Percentiles rank a stretch among this genome's conserved stretches.
These are phyloP conservation scores for Hemileccinum rubropunctum DNA, from an alignment of 768 basidiomycete species.

Conservation along the genomic window DNA sequence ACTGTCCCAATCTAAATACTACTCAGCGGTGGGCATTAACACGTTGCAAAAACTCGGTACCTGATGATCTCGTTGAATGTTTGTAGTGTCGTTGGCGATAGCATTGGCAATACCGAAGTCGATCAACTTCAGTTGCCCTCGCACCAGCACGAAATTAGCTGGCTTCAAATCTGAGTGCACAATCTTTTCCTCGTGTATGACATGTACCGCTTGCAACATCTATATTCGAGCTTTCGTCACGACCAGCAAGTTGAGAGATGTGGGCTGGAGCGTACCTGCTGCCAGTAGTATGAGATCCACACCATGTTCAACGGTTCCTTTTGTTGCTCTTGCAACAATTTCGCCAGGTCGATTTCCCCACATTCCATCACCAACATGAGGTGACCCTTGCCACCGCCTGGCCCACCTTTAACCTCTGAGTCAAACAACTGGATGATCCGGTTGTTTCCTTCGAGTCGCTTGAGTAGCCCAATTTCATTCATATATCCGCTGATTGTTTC, in stretches of 20 bases:
- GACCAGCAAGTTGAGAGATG: background rate
- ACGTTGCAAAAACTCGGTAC: conserved; percentile 36
- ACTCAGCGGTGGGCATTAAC: background rate
- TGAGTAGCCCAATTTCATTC: conserved; percentile 93
- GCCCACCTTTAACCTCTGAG: conserved; percentile 70
- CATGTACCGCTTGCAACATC: conserved; percentile 99
- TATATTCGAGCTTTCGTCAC: conserved; percentile 29
- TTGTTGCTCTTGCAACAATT: conserved; percentile 78
- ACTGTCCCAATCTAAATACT: conserved; percentile 81
- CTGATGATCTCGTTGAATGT: conserved; percentile 95
- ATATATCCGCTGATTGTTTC: conserved; percentile 91
- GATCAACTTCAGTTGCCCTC: conserved; percentile 93
- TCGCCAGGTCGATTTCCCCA: conserved; percentile 90
- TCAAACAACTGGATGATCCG: conserved; percentile 91
- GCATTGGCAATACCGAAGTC: conserved; percentile 99
- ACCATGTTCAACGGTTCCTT: conserved; percentile 87
- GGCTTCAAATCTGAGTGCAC: conserved; percentile 99
- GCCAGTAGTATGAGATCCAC: conserved; percentile 95
- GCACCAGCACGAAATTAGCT: conserved; percentile 96
- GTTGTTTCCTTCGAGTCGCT: conserved; percentile 90
- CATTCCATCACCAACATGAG: conserved; percentile 94
- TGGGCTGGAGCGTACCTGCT: conserved; percentile 61
- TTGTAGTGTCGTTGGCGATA: conserved; percentile 97
- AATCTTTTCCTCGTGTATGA: conserved; percentile 97
- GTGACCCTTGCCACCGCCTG: conserved; percentile 68